A percentile compares a stretch with the other conserved stretches of the same genome.
These are phyloP conservation scores for Claviceps lovelessii DNA, from an alignment of 2,329 filamentous ascomycete species.

Conservation along the genomic window DNA sequence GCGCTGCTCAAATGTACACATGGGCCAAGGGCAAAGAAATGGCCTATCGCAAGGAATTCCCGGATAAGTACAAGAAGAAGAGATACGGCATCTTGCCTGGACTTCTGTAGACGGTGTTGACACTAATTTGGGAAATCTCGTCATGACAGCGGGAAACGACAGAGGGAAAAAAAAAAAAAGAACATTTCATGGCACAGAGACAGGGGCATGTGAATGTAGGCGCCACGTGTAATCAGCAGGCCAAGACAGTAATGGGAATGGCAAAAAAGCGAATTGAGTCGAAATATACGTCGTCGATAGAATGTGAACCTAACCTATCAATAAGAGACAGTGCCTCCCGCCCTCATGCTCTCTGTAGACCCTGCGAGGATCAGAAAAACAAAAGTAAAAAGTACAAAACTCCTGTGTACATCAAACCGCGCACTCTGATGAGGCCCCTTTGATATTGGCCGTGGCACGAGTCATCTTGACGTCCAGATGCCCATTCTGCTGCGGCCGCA, in stretches of 20 bases:
- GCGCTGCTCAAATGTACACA: slow-evolving; percentile 62
- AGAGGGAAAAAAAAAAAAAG: background rate
- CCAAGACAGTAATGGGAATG: background rate
- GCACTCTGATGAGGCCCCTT: slow-evolving; percentile 9
- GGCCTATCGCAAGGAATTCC: slow-evolving; percentile 80
- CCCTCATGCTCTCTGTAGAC: background rate
- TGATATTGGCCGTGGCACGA: slow-evolving; percentile 11
- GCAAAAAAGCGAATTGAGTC: background rate
- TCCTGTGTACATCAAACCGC: slow-evolving; percentile 18
- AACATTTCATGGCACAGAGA: background rate
- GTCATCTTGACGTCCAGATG: slow-evolving; percentile 10
- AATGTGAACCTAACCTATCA: background rate
- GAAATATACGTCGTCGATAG: background rate
- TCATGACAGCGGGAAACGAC: background rate
- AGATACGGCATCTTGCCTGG: slow-evolving; percentile 68
- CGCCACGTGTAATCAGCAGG: too few species aligned
- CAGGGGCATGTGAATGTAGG: background rate
- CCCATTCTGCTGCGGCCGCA: slow-evolving; percentile 5
- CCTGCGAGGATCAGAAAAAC: too few species aligned
- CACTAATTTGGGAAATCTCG: background rate
- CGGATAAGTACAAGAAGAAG: slow-evolving; percentile 93
- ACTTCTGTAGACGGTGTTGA: slow-evolving; percentile 39
- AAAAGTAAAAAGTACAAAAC: slow-evolving; percentile 7
- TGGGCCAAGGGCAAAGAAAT: slow-evolving; percentile 92
- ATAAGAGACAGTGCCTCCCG: too few species aligned